Percentiles rank a stretch among this genome's conserved stretches.
These are phyloP conservation scores for Leishmania mexicana DNA, from an alignment of 208 protist species.

Conservation along the genomic window DNA sequence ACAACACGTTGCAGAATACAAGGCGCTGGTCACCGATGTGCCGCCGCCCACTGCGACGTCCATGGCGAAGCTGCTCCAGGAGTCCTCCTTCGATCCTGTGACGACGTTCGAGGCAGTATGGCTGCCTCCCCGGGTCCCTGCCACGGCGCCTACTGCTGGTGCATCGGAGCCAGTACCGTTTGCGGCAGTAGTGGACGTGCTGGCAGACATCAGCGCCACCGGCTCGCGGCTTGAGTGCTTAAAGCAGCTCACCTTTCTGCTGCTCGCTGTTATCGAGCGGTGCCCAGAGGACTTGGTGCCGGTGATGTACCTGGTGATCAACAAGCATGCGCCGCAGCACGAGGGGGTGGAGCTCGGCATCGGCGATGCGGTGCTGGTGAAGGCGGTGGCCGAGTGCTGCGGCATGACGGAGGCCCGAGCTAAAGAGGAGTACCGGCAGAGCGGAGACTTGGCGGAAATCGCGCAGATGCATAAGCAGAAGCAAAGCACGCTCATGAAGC, in stretches of 20 bases:
- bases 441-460: conserved; percentile 96
- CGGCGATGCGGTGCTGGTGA: conserved; percentile 96
- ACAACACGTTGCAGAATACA: conserved; percentile 34
- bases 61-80: conserved; percentile 84
- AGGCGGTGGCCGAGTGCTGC: conserved; percentile 95
- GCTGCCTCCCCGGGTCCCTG: conserved; percentile 27
- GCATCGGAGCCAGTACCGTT: conserved; percentile 56
- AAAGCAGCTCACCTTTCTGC: conserved; percentile 80
- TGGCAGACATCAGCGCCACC: conserved; percentile 86
- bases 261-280: conserved; percentile 85
- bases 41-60: conserved; percentile 47
- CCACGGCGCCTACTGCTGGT: neutral
- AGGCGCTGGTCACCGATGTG: conserved; percentile 21
- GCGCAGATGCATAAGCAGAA: conserved; percentile 89
- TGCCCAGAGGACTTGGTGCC: conserved; percentile 88
- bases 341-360: conserved; percentile 98
- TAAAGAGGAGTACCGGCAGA: conserved; percentile 87
- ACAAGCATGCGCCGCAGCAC: conserved; percentile 96
- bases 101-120: conserved; percentile 41
- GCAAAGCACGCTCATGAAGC: conserved; percentile 91
- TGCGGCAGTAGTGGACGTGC: conserved; percentile 70
- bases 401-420: conserved; percentile 87
- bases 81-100: conserved; percentile 43
- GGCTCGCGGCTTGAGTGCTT: conserved; percentile 90
- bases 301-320: conserved; percentile 95